phyloP scores from a whole-genome alignment of 2,329 filamentous ascomycete genomes.

The Monilinia aucupariae region DNA sequence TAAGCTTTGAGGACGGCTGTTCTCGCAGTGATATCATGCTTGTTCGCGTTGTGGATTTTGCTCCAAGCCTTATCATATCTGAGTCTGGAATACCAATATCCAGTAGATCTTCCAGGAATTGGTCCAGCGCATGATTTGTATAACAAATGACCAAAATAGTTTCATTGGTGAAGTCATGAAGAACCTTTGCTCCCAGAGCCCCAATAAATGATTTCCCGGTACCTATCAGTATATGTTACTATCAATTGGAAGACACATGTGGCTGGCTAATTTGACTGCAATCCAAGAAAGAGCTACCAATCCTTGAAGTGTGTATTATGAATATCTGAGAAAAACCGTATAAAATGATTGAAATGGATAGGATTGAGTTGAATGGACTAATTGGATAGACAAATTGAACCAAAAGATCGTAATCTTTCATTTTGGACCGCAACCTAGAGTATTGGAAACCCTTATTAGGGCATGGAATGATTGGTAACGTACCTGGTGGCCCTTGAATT shows the following conservation, averaged over 20 bases:
- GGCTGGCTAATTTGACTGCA: neutral
- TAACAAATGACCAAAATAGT: conserved; percentile 61
- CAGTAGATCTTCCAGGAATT: conserved; percentile 60
- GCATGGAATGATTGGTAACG: neutral
- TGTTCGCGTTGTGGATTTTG: conserved; percentile 50
- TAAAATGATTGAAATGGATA: too few relatives aligned
- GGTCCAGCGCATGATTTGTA: conserved; percentile 62
- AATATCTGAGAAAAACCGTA: neutral
- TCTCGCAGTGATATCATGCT: conserved; percentile 43
- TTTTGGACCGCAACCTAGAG: neutral
- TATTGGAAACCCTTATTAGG: neutral
- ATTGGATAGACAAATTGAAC: neutral
- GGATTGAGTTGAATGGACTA: neutral
- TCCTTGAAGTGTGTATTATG: neutral
- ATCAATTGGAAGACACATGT: neutral
- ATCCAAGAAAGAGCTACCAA: neutral
- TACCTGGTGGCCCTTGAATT: conserved; percentile 66
- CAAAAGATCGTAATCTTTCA: neutral
- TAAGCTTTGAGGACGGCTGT: conserved; percentile 37
- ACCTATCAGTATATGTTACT: conserved; percentile 39
- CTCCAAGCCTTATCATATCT: conserved; percentile 57
- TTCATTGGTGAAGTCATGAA: conserved; percentile 46
- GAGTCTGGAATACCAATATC: conserved; percentile 48
- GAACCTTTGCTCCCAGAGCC: conserved; percentile 51
- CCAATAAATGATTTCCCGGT: conserved; percentile 75